A percentile compares a stretch with the other conserved stretches of the same genome.
Evolutionary conservation across 345 rosid species (phyloP).

Genomic region (Populus tremula): DNA sequence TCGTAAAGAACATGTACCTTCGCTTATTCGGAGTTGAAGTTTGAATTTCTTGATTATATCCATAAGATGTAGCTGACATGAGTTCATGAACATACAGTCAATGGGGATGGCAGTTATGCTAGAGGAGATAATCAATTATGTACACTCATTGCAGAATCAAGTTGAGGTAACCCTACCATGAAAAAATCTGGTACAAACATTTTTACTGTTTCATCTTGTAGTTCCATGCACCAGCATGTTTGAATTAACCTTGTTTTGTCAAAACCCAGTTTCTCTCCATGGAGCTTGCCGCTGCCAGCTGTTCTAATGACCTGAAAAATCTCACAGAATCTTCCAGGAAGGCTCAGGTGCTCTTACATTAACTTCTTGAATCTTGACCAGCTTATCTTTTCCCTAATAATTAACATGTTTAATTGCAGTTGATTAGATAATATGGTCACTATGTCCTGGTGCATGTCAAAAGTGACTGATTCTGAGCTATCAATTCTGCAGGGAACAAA

Average conservation of each 20-base stretch:
- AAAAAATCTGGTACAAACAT: neutral
- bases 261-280: conserved; percentile 49
- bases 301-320: conserved; percentile 20
- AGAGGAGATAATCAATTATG: conserved; percentile 37
- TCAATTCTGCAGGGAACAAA: conserved; percentile 42
- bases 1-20: neutral
- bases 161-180: conserved; percentile 21
- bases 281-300: conserved; percentile 54
- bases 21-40: neutral
- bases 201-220: neutral
- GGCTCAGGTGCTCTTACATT: conserved; percentile 24
- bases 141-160: conserved; percentile 35
- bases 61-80: neutral
- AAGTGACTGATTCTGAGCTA: conserved; percentile 4
- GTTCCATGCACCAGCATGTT: neutral
- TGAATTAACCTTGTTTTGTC: neutral
- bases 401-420: neutral
- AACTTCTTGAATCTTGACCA: conserved; percentile 1
- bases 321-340: conserved; percentile 20
- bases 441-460: neutral
- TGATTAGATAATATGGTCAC: neutral
- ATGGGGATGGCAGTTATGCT: conserved; percentile 40
- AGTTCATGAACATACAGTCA: conserved; percentile 17
- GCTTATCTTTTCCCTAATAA: neutral
- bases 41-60: neutral